Evolutionary conservation across 805 yeast genomes (phyloP), one percentile per base, ranked within the genome.

Genomic region (Saturnispora gosingensis): DNA sequence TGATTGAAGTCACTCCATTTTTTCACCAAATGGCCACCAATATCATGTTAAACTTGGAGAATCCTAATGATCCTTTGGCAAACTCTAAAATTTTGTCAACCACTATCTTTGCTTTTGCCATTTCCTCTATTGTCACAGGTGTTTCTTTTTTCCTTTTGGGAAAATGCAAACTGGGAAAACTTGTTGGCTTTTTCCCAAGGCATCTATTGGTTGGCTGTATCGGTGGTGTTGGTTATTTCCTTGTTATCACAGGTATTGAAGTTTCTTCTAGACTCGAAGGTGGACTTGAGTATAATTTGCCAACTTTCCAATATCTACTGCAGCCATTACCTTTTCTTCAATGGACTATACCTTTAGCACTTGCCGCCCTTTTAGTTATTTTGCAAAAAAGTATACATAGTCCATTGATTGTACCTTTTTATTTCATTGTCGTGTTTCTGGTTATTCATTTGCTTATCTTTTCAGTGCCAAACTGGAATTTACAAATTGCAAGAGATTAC

Each of bases 1-100:
- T 93, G 99, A 93, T 93, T 58, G 99, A 93, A 66, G 88, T 93
- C n/a, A 95, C 97, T 2, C 99, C 99, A 2, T 93, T 93, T 66
- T 91, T 91, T 72, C 99, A 93, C 63, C 77, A 95, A 2, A 90
- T 93, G 96, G 97, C 97, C 1, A 72, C 78, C 27, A 72, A 83
- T 13, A 82, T 93, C 46, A 72, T 83, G 65, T 9, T 48, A 7
- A 59, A 74, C 22, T 72, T 87, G 60, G 51, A 62, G 16, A 48
- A 57, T 39, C 76, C 74, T 10, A 42, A 34, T 39, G 36, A 32
- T 22, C 50, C 54, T 16, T 18, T 43, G 16, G 28, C 50, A 8
- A 40, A 51, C 25, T 18, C 22, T 7, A 50, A 18, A 20, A 56
- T 56, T 11, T 27, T 56, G 8, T 34, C 58, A 28, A 93, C 99